Percentiles rank a stretch among this genome's conserved stretches.
These are phyloP conservation scores for Drosera capensis DNA, from an alignment of 148 eudicot species.

Conservation along the genomic window DNA sequence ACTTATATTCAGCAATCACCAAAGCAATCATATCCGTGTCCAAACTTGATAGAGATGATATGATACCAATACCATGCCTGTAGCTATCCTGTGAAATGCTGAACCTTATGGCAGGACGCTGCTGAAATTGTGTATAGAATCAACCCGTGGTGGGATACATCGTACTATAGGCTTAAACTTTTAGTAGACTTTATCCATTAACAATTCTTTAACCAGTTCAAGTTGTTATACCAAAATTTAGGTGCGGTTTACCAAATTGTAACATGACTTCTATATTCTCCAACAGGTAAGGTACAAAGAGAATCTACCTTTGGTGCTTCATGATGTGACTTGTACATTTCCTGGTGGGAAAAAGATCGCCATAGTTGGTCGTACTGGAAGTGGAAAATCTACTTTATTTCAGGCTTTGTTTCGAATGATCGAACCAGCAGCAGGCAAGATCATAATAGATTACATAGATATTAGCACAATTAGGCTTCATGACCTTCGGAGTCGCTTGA, in stretches of 20 bases:
- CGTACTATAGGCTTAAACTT: too few relatives aligned
- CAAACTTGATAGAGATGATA: too few relatives aligned
- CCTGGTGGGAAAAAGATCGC: conserved; percentile 89
- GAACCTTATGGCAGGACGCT: too few relatives aligned
- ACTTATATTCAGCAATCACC: too few relatives aligned
- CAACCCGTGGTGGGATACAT: too few relatives aligned
- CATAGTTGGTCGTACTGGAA: conserved; percentile 93
- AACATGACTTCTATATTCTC: background rate
- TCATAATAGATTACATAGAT: conserved; percentile 70
- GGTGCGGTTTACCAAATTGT: background rate
- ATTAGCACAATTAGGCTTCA: conserved; percentile 84
- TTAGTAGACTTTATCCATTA: too few relatives aligned
- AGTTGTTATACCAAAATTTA: background rate
- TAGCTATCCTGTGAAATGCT: too few relatives aligned
- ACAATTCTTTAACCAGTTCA: too few relatives aligned
- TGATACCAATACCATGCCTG: too few relatives aligned
- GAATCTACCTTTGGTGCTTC: conserved; percentile 83
- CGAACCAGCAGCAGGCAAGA: conserved; percentile 75
- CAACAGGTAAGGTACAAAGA: conserved; percentile 81
- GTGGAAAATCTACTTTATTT: conserved; percentile 91
- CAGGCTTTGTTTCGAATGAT: conserved; percentile 84
- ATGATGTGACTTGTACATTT: conserved; percentile 60
- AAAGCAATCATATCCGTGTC: too few relatives aligned
- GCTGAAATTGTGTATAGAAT: too few relatives aligned
- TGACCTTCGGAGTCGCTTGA: conserved; percentile 85